Base-by-base conservation (phyloP, 345 rosid genomes). In the Moricandia arvensis region DNA sequence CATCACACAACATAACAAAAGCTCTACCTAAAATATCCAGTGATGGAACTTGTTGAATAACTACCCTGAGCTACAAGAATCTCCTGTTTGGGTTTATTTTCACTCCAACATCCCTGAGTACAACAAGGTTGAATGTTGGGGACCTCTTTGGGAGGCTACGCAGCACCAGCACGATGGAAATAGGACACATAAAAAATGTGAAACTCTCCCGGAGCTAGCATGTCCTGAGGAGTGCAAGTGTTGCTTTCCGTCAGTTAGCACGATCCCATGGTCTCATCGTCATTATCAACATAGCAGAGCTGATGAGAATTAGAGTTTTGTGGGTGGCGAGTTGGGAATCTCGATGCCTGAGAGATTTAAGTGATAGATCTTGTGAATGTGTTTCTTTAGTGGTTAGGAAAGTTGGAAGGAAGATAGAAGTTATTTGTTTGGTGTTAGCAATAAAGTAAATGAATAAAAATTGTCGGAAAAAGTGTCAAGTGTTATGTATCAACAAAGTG, bases 21-120 rank as follows among this genome's bases (percentile, higher is more conserved):
- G n/a, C n/a, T n/a, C n/a, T n/a, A n/a, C n/a, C n/a, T n/a, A n/a
- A n/a, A n/a, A n/a, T n/a, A n/a, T n/a, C n/a, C n/a, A n/a, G n/a
- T n/a, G n/a, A n/a, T n/a, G 80, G 35, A 76, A 83, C 77, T 80
- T 95, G 84, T 74, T 95, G 63, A 89, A 79, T 77, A 83, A 63
- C 45, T 82, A 90, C 54, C 99, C 98, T 2, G 99, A 92, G 82
- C 73, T 95, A 45, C 85, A 83, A 85, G 98, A 92, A 59, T 86
- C 97, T 5, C 78, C 74, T 68, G 99, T 95, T 0, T 95, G 99
- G 97, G 98, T 90, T 55, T 91, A 91, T 62, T 94, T 94, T 61
- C 97, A 95, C 55, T 95, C 99, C 1, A 89, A 84, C 75, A 73
- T 83, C 16, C 83, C 83, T 1, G 96, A 95, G 77, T 95, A 83